Evolutionary conservation across 192 early-diverging fungal species (phyloP).

Genomic region (Paraglomus brasilianum): DNA sequence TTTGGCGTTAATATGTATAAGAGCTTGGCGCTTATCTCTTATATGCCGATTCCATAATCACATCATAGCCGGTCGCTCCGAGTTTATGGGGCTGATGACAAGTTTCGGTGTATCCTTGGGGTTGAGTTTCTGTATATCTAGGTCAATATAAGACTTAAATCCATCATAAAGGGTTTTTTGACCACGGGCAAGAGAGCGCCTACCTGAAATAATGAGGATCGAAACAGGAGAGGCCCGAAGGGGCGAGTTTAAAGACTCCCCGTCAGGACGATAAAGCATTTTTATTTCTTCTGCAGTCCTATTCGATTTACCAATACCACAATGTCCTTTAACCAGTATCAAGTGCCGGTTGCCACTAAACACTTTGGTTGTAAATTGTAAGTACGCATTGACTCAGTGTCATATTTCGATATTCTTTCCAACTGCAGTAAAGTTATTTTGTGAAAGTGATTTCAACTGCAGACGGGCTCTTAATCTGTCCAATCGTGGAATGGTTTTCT

Average conservation of each 20-base stretch:
- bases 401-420: conserved; percentile 9
- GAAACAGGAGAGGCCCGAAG: background rate
- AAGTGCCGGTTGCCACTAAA: conserved; percentile 4
- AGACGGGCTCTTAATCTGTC: background rate
- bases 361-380: conserved; percentile 16
- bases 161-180: conserved; percentile 7
- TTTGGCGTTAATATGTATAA: conserved; percentile 15
- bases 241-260: too few species aligned
- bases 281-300: background rate
- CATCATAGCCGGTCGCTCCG: conserved; percentile 17
- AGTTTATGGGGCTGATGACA: conserved; percentile 20
- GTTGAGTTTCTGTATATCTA: background rate
- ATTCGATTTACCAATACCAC: conserved; percentile 19
- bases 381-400: background rate
- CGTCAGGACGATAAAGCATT: background rate
- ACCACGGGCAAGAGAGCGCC: background rate
- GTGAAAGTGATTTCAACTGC: conserved; percentile 14
- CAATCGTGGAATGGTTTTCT: background rate
- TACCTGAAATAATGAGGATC: background rate
- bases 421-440: conserved; percentile 19
- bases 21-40: conserved; percentile 10
- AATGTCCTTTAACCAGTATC: conserved; percentile 23
- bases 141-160: conserved; percentile 13
- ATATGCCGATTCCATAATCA: conserved; percentile 19
- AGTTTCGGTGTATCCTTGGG: background rate